A percentile compares a stretch with the other conserved stretches of the same genome.
Evolutionary conservation across 495 filamentous ascomycete species (phyloP).

Genomic region (Aspergillus bridgeri): DNA sequence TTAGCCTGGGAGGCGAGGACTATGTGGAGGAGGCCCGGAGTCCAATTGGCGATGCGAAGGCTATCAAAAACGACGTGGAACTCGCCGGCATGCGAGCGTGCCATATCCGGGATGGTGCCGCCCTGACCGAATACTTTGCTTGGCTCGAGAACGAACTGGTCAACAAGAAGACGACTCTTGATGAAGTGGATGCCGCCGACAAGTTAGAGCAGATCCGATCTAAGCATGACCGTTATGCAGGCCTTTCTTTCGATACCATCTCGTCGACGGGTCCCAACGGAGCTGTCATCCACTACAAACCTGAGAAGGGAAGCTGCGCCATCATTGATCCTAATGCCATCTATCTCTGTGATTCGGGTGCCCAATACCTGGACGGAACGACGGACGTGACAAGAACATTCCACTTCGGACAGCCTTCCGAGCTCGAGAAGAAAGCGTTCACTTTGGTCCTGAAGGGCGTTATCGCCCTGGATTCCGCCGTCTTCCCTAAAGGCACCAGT

Average conservation of each 20-base stretch:
- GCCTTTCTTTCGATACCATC: conserved; percentile 93
- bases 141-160: conserved; percentile 91
- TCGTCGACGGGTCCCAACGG: conserved; percentile 94
- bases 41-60: conserved; percentile 89
- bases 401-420: conserved; percentile 84
- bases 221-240: conserved; percentile 79
- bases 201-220: conserved; percentile 81
- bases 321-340: conserved; percentile 81
- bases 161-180: conserved; percentile 66
- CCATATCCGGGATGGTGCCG: conserved; percentile 92
- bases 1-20: conserved; percentile 83
- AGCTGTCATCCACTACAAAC: conserved; percentile 96
- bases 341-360: conserved; percentile 96
- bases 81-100: conserved; percentile 90
- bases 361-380: conserved; percentile 92
- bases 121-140: conserved; percentile 88
- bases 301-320: conserved; percentile 76
- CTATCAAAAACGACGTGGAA: conserved; percentile 93
- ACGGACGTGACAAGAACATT: conserved; percentile 94
- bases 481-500: conserved; percentile 93
- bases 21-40: conserved; percentile 84
- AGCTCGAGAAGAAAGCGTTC: conserved; percentile 85
- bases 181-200: conserved; percentile 89
- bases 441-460: conserved; percentile 96
- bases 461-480: conserved; percentile 79